A percentile compares a stretch with the other conserved stretches of the same genome.
Conservation (phyloP, 257 asterid genomes). For the Solanum ossicruentum region DNA sequence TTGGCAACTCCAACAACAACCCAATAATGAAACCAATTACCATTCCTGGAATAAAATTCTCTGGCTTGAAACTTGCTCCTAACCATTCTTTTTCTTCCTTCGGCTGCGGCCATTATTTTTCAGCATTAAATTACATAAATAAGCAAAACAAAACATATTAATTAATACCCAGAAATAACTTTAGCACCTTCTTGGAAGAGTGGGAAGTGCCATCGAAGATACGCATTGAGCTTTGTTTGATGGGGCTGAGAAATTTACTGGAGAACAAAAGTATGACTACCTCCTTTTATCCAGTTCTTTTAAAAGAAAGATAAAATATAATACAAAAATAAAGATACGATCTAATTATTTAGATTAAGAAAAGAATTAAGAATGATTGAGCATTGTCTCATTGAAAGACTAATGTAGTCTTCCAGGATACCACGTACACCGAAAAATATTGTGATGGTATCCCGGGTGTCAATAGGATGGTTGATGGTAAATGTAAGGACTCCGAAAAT, state of each 20-base stretch:
- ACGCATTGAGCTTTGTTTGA: background rate
- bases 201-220: slow-evolving; percentile 11
- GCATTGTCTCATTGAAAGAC: no score
- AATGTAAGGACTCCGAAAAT: no score
- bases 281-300: background rate
- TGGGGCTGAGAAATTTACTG: background rate
- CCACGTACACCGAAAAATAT: no score
- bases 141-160: background rate
- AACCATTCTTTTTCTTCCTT: slow-evolving; percentile 56
- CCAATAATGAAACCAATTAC: slow-evolving; percentile 80
- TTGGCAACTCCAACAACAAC: slow-evolving; percentile 50
- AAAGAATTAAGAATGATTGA: no score
- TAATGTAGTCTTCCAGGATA: no score
- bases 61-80: slow-evolving; percentile 83
- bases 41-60: slow-evolving; percentile 84
- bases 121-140: background rate
- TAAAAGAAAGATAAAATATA: background rate
- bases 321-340: background rate
- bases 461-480: no score
- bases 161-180: background rate
- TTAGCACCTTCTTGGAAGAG: slow-evolving; percentile 40
- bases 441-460: no score
- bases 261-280: background rate
- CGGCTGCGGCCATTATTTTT: slow-evolving; percentile 8
- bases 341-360: background rate